These are phyloP conservation scores for Batkoa obscura DNA, from an alignment of 371 early-diverging fungal species.

Conservation along the genomic window DNA sequence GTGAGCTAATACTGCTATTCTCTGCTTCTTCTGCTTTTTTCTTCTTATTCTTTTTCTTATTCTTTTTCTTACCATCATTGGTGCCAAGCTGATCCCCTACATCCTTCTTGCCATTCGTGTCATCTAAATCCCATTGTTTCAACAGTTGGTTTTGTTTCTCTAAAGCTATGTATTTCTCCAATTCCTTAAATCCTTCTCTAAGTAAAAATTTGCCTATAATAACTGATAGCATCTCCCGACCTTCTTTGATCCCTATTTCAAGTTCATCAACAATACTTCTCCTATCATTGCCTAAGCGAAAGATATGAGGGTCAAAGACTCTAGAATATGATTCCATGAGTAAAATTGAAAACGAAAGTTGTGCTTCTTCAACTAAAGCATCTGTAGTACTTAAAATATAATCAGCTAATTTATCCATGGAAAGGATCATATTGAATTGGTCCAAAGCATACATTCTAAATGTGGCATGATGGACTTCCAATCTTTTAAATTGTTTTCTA, in stretches of 20 bases:
- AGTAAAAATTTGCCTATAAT: conserved; percentile 46
- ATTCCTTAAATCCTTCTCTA: conserved; percentile 45
- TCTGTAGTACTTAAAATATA: conserved; percentile 34
- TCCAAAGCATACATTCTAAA: not conserved
- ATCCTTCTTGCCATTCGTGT: conserved; percentile 10
- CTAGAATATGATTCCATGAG: not conserved
- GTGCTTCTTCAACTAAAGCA: conserved; percentile 49
- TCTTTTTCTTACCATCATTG: conserved; percentile 6
- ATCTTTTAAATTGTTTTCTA: conserved; percentile 31
- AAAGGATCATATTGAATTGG: conserved; percentile 6
- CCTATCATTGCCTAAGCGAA: conserved; percentile 28
- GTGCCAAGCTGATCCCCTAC: not conserved
- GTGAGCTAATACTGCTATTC: conserved; percentile 3
- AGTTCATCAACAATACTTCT: conserved; percentile 33
- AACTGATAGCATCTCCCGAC: conserved; percentile 43
- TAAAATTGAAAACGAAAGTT: conserved; percentile 9
- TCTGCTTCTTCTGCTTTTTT: conserved; percentile 15
- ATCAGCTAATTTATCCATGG: conserved; percentile 23
- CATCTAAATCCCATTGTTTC: conserved; percentile 24
- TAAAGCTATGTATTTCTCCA: conserved; percentile 43
- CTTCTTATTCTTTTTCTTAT: conserved; percentile 16
- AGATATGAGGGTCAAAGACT: conserved; percentile 24
- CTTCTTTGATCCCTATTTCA: conserved; percentile 42
- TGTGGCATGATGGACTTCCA: conserved; percentile 17
- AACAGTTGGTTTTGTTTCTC: conserved; percentile 42